Evolutionary conservation across 768 basidiomycete species (phyloP).

Genomic region (Paxillus ammoniavirescens): DNA sequence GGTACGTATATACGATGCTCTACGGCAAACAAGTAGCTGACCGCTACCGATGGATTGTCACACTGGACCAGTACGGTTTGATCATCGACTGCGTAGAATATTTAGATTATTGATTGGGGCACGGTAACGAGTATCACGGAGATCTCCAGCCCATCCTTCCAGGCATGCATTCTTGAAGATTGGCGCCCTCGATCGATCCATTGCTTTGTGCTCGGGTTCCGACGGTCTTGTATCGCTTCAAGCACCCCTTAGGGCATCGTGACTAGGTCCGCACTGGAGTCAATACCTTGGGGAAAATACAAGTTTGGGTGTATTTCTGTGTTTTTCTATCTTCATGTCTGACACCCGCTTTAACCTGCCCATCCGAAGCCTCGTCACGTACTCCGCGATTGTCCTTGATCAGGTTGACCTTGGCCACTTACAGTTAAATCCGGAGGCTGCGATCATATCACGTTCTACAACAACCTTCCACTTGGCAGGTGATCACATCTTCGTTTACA

Average conservation of each 20-base stretch:
- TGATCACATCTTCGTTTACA: background rate
- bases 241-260: constrained; percentile 47
- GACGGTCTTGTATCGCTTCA: background rate
- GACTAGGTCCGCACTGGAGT: constrained; percentile 53
- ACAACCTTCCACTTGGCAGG: constrained; percentile 14
- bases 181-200: too few species aligned
- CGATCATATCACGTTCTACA: constrained; percentile 38
- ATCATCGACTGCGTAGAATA: constrained; percentile 53
- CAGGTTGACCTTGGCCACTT: constrained; percentile 13
- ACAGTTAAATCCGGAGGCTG: constrained; percentile 18
- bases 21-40: constrained; percentile 38
- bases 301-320: constrained; percentile 61
- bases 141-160: constrained; percentile 33
- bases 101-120: constrained; percentile 58
- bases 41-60: constrained; percentile 38
- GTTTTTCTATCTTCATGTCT: constrained; percentile 11
- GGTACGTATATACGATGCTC: constrained; percentile 25
- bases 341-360: background rate
- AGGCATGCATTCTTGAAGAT: constrained; percentile 27
- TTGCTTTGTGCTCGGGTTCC: too few species aligned
- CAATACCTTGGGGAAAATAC: constrained; percentile 44
- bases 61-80: constrained; percentile 58
- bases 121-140: constrained; percentile 35
- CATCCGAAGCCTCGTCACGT: constrained; percentile 39
- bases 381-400: constrained; percentile 9